A percentile compares a stretch with the other conserved stretches of the same genome.
Conservation (phyloP, 257 asterid species). For the Solanum pennellii region DNA sequence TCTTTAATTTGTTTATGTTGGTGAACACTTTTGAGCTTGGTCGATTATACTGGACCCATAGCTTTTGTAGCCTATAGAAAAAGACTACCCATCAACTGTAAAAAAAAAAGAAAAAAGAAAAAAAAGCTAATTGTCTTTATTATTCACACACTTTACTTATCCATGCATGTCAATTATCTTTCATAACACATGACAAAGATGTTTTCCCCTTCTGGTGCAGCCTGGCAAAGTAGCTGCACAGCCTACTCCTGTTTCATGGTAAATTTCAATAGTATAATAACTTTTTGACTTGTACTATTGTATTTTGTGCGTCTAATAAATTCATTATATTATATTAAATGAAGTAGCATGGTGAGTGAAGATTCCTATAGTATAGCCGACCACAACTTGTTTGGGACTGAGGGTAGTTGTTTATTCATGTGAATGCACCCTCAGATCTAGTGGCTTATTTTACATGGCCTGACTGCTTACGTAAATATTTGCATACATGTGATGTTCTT, state of each 20-base stretch:
- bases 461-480: background rate
- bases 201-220: conserved; percentile 38
- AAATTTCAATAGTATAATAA: conserved; percentile 5
- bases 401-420: background rate
- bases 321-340: background rate
- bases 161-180: conserved; percentile 3
- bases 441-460: background rate
- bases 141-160: background rate
- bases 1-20: background rate
- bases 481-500: background rate
- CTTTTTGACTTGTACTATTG: background rate
- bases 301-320: background rate
- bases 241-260: conserved; percentile 85
- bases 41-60: background rate
- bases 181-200: background rate
- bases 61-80: background rate
- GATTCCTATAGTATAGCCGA: background rate
- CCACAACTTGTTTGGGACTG: background rate
- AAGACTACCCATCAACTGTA: background rate
- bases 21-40: background rate
- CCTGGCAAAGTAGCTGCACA: conserved; percentile 57
- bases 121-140: background rate
- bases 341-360: background rate
- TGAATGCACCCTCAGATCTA: background rate
- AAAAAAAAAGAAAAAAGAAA: too few species aligned